Percentiles rank a stretch among this genome's conserved stretches.
Evolutionary conservation across 2,329 filamentous ascomycete species (phyloP).

Genomic region (Lachnellula hyalina): DNA sequence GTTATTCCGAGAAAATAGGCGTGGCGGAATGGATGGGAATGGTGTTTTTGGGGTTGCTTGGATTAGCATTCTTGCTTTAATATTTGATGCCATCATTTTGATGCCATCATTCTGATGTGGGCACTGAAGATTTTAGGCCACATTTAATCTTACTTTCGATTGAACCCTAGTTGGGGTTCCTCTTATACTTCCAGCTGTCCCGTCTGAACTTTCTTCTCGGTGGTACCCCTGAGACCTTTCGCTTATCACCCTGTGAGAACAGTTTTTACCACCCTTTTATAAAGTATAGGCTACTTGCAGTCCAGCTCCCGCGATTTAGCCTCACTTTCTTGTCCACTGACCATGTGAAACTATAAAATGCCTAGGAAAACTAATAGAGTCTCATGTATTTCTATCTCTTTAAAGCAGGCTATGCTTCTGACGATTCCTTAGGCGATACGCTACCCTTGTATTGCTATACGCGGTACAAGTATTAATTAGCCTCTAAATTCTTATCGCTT

Average conservation of each 20-base stretch:
- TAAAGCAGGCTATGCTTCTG: too few relatives aligned
- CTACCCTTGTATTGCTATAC: neutral
- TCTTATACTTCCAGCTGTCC: too few relatives aligned
- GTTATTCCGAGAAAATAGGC: neutral
- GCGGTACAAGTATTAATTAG: neutral
- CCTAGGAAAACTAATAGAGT: neutral
- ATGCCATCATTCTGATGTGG: neutral
- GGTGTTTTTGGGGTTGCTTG: neutral
- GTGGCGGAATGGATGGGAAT: neutral
- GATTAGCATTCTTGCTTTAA: neutral
- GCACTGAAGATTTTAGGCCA: neutral
- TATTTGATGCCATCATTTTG: neutral
- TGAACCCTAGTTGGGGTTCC: too few relatives aligned
- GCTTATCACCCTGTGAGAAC: too few relatives aligned
- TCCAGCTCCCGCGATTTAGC: too few relatives aligned
- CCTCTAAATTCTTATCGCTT: constrained; percentile 9
- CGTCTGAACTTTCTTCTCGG: too few relatives aligned
- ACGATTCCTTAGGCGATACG: neutral
- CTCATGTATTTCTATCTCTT: too few relatives aligned
- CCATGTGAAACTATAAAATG: too few relatives aligned
- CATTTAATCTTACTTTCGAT: neutral
- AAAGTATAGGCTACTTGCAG: too few relatives aligned
- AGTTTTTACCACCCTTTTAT: too few relatives aligned
- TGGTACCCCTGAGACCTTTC: too few relatives aligned
- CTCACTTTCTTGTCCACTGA: too few relatives aligned